phyloP scores from a whole-genome alignment of 805 yeast species.

The Cyberlindnera nakhonratchasimensis region DNA sequence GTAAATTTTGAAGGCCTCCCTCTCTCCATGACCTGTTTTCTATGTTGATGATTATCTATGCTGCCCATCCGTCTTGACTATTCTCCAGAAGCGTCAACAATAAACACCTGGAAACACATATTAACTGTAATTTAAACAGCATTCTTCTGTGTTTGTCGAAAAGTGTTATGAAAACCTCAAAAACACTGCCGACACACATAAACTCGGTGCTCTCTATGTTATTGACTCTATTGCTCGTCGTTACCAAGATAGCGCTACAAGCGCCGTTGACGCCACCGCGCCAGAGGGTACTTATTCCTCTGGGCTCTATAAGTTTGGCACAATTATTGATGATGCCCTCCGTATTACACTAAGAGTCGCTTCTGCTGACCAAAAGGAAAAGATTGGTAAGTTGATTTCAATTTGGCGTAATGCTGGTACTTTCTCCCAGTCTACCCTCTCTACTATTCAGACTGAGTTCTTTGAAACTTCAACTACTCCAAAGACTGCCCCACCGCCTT shows the following conservation, averaged over 20 bases:
- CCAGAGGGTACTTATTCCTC: slow-evolving; percentile 72
- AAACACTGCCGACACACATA: slow-evolving; percentile 73
- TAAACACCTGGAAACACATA: background rate
- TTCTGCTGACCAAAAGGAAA: slow-evolving; percentile 58
- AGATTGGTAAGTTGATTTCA: slow-evolving; percentile 78
- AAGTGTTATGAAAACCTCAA: slow-evolving; percentile 64
- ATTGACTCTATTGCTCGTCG: slow-evolving; percentile 91
- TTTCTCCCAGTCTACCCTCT: slow-evolving; percentile 56
- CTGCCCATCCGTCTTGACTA: background rate
- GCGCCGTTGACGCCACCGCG: slow-evolving; percentile 44
- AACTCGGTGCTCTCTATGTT: slow-evolving; percentile 86
- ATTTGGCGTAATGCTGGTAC: slow-evolving; percentile 90
- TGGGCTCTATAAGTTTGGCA: slow-evolving; percentile 63
- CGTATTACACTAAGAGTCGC: slow-evolving; percentile 59
- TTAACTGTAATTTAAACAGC: slow-evolving; percentile 32
- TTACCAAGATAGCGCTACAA: slow-evolving; percentile 68
- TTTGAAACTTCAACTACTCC: slow-evolving; percentile 63
- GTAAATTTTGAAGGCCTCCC: no score
- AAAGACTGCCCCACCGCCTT: slow-evolving; percentile 40
- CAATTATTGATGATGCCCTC: slow-evolving; percentile 58
- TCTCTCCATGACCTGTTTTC: no score
- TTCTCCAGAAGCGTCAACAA: slow-evolving; percentile 20
- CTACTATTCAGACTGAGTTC: slow-evolving; percentile 53
- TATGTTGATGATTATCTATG: background rate
- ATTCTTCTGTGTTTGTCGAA: slow-evolving; percentile 45